phyloP scores from a whole-genome alignment of 352 stramenopile genomes.

The Globisporangium solare region DNA sequence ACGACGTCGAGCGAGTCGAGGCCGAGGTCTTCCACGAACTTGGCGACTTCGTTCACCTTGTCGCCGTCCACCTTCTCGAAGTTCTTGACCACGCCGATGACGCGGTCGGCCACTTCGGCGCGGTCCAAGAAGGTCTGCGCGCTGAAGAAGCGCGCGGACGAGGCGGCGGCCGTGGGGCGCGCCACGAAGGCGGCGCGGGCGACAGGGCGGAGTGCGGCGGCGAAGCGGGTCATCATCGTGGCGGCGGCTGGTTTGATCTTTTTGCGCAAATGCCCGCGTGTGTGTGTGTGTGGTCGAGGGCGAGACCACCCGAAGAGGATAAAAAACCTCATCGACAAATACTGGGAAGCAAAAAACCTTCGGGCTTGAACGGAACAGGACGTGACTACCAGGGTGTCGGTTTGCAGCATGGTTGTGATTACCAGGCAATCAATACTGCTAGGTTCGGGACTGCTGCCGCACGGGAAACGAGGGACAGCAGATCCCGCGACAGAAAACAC shows the following conservation, averaged over 20 bases:
- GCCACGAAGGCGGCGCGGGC: constrained; percentile 42
- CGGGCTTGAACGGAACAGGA: not conserved
- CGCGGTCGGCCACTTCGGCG: constrained; percentile 95
- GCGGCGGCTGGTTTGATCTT: constrained; percentile 15
- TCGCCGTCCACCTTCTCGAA: constrained; percentile 98
- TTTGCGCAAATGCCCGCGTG: constrained; percentile 7
- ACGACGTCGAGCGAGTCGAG: constrained; percentile 98
- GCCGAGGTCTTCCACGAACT: constrained; percentile 98
- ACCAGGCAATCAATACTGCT: no score
- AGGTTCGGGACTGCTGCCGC: no score
- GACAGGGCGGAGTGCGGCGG: constrained; percentile 61
- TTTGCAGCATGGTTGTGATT: not conserved
- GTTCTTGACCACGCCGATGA: constrained; percentile 98
- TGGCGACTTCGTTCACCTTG: constrained; percentile 89
- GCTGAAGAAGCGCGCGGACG: constrained; percentile 64
- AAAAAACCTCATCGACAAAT: no score
- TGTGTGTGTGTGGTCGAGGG: constrained; percentile 1
- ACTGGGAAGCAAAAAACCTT: no score
- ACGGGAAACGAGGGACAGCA: not conserved
- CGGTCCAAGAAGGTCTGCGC: constrained; percentile 87
- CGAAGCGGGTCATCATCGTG: constrained; percentile 84
- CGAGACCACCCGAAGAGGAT: not conserved
- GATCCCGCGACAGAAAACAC: not conserved
- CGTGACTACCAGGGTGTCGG: not conserved
- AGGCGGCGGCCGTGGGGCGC: constrained; percentile 25